Evolutionary conservation across 2,329 filamentous ascomycete species (phyloP), one percentile per base, ranked within the genome.

Genomic region (Aschersonia sp.): DNA sequence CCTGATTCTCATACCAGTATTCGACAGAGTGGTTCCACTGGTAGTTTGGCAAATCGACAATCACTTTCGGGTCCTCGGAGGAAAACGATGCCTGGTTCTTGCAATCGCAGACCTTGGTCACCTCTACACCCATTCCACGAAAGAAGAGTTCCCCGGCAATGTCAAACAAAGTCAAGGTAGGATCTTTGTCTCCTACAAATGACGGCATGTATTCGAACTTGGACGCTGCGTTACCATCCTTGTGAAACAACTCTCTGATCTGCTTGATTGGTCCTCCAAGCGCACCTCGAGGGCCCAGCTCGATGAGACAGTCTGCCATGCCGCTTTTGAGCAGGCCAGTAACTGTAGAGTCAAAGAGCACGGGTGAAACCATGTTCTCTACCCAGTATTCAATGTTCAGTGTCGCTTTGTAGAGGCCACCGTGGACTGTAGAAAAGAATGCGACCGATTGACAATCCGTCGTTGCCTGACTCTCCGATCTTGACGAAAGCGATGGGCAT

Each of bases 241-340:
- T 22, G 22, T 22, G 22, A 2, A 22, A 22, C 35, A 3, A 3
- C 35, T 39, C 12, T 39, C 35, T 8, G 8, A 39, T 39, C 35
- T 39, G 35, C 9, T 39, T 39, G 35, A 39, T 59, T 2, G 71
- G 71, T 0, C 70, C 69, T 46, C 68, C 64, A 2, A 74, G 61
- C 5, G 68, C 69, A 1, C 69, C 62, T 50, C 73, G 71, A 0
- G 71, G 70, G 0, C 71, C 71, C 6, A 74, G 53, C 53, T 74
- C 71, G 22, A 73, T 53, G 41, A 51, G 44, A 49, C 8, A 14
- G 35, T 14, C 11, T 30, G 39, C 12, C 6, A 11, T 6, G 6
- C 11, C 11, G 35, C 35, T 39, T 6, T 11, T 22, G 11, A 40
- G 6, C n/a, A 30, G 12, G 7, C 12, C 14, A 35, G 31, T 0